A percentile compares a stretch with the other conserved stretches of the same genome.
Conservation (phyloP, 371 early-diverging fungal species). For the Mucor indicus region DNA sequence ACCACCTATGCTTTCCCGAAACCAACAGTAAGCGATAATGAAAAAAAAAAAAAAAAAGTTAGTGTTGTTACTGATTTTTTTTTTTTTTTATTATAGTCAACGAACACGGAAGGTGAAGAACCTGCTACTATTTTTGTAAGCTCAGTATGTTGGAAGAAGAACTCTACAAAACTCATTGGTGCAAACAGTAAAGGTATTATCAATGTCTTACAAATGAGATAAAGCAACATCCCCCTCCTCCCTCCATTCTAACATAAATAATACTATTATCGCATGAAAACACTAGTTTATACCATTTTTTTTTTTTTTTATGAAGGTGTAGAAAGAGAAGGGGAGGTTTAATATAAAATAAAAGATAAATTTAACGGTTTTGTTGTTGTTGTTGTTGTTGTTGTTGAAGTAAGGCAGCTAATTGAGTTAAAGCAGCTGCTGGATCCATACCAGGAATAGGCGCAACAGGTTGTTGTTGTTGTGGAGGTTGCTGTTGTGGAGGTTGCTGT, state of each 20-base stretch:
- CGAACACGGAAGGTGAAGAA: conserved; percentile 54
- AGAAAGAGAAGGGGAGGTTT: neutral
- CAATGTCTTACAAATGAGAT: too few species aligned
- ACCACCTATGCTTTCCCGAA: conserved; percentile 70
- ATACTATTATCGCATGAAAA: too few species aligned
- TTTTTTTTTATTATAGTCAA: neutral
- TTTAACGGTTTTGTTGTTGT: too few species aligned
- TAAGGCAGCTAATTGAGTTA: conserved; percentile 16
- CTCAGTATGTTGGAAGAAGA: conserved; percentile 86
- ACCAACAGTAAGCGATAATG: conserved; percentile 12
- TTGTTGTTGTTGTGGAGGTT: neutral
- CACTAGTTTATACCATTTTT: too few species aligned
- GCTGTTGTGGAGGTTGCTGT: neutral
- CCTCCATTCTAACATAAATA: too few species aligned
- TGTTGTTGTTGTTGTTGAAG: conserved; percentile 23
- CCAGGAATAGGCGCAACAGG: conserved; percentile 21
- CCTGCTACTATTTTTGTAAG: conserved; percentile 79
- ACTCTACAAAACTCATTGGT: conserved; percentile 70
- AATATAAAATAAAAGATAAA: conserved; percentile 4
- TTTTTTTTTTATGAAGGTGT: too few species aligned
- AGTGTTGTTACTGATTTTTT: conserved; percentile 1
- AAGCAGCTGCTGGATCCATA: conserved; percentile 24
- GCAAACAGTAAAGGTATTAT: conserved; percentile 90
- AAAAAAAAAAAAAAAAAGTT: conserved; percentile 61
- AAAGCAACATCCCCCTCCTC: too few species aligned